A percentile compares a stretch with the other conserved stretches of the same genome.
These are phyloP conservation scores for Scutellaria galericulata DNA, from an alignment of 257 asterid species.

Conservation along the genomic window DNA sequence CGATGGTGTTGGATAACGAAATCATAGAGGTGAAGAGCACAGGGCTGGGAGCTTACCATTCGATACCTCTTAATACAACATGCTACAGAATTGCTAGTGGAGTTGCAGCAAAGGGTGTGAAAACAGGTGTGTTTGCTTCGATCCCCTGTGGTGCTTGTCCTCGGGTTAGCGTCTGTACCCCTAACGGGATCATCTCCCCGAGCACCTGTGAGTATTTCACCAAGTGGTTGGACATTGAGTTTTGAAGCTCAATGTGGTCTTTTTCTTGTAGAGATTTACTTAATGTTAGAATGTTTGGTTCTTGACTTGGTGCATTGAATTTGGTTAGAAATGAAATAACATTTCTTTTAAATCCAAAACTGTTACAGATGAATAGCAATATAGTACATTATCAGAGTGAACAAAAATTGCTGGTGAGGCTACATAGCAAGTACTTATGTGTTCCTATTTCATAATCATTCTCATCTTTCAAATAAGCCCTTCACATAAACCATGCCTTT, in stretches of 20 bases:
- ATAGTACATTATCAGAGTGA: constrained; percentile 18
- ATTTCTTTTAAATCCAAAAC: too few species aligned
- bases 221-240: constrained; percentile 63
- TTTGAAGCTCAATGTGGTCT: constrained; percentile 35
- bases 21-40: constrained; percentile 79
- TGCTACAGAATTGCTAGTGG: constrained; percentile 55
- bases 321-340: too few species aligned
- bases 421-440: background rate
- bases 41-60: constrained; percentile 64
- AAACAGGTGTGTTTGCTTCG: constrained; percentile 59
- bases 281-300: background rate
- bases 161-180: constrained; percentile 53
- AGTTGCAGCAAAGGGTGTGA: constrained; percentile 38
- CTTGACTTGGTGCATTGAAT: too few species aligned
- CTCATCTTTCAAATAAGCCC: constrained; percentile 83
- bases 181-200: constrained; percentile 75
- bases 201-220: constrained; percentile 59
- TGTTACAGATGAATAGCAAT: background rate
- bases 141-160: constrained; percentile 85
- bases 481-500: constrained; percentile 93
- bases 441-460: background rate
- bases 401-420: constrained; percentile 36
- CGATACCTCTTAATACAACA: constrained; percentile 52
- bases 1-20: constrained; percentile 60
- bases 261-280: background rate